Base-by-base conservation (phyloP, 345 rosid species). In the Mangifera indica region DNA sequence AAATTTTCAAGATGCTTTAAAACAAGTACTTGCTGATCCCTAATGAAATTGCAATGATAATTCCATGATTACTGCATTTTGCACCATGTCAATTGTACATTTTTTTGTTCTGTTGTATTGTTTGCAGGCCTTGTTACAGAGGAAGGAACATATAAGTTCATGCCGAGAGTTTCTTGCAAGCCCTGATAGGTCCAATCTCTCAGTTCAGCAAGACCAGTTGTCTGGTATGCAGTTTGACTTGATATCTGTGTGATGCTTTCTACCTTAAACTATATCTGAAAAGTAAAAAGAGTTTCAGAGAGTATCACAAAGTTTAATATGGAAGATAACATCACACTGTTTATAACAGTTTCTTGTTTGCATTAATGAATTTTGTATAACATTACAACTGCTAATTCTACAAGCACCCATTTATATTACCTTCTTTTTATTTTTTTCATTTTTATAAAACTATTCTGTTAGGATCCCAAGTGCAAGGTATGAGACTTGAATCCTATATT, bases 111-210 rank as follows among this genome's bases (percentile, higher is more conserved):
- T 64, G 18, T 49, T 49, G 15, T 49, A 49, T 49, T 14, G n/a
- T 49, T 49, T 49, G 22, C n/a, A 74, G 66, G 66, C 66, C n/a
- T 52, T 66, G 13, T 58, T 51, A 60, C 44, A 48, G 58, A 60
- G 65, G 66, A 71, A 72, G 73, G 77, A 72, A 63, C 61, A 42
- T 56, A 40, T 55, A 20, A 69, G 67, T 25, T 56, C 71, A 37
- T 53, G 24, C 48, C 48, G 34, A 56, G 67, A 57, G 29, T 22
- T 18, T 1, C 53, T 49, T 12, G 15, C 48, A 54, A 72, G 74
- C 63, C 64, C 71, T 63, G 68, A 56, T 56, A 60, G 48, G 63
- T 64, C 48, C 21, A 22, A 17, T 67, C 22, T 24, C 15, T 51
- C 71, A 17, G 63, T 48, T 65, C 69, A 58, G 69, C 75, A 57